phyloP scores from a whole-genome alignment of 805 yeast genomes.

The Jamesozyma piceae region DNA sequence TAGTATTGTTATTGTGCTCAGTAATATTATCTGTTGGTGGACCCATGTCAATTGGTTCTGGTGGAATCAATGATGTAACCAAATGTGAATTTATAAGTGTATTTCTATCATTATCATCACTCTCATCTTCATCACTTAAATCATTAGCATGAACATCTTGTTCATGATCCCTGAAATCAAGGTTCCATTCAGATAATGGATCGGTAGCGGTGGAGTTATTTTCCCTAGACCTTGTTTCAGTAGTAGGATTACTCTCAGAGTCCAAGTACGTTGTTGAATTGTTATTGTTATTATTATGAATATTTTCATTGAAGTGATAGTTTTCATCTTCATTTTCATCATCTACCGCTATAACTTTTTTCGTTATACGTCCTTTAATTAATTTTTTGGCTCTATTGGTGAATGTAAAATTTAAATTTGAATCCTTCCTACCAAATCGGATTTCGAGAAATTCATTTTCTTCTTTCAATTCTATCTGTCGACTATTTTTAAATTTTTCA shows the following conservation, averaged over 20 bases:
- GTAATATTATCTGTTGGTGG: neutral
- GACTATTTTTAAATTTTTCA: conserved; percentile 8
- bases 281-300: neutral
- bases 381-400: conserved; percentile 70
- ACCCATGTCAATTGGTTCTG: conserved; percentile 22
- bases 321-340: conserved; percentile 15
- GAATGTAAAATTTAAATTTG: conserved; percentile 56
- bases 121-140: neutral
- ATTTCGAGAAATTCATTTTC: conserved; percentile 62
- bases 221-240: neutral
- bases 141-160: neutral
- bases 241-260: neutral
- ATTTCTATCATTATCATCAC: neutral
- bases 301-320: conserved; percentile 9
- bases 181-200: conserved; percentile 3
- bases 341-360: conserved; percentile 41
- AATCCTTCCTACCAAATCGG: conserved; percentile 70
- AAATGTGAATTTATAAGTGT: neutral
- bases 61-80: conserved; percentile 18
- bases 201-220: neutral
- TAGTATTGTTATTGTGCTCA: neutral
- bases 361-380: conserved; percentile 65
- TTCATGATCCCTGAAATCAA: conserved; percentile 4
- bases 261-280: conserved; percentile 4
- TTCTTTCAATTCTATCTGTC: conserved; percentile 7